phyloP scores from a whole-genome alignment of 345 rosid genomes.

The Hirschfeldia incana region DNA sequence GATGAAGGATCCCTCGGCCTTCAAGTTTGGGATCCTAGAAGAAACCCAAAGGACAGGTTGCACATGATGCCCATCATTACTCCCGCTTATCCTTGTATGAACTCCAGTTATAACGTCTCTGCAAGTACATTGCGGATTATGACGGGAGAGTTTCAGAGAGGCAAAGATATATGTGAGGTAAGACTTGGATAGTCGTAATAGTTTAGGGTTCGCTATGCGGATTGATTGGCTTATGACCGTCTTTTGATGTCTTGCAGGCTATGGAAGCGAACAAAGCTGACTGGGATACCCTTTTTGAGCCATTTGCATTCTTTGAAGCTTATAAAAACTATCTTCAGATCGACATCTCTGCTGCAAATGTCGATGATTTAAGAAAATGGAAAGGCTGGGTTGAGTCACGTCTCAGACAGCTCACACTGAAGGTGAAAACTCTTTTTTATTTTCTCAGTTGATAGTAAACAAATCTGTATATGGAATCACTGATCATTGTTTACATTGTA shows the following conservation, averaged over 20 bases:
- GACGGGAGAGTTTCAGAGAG: conserved; percentile 93
- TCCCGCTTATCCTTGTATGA: conserved; percentile 98
- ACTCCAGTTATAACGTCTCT: conserved; percentile 95
- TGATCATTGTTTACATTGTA: conserved; percentile 24
- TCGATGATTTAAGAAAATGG: conserved; percentile 84
- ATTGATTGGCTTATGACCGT: background rate
- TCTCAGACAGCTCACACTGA: conserved; percentile 86
- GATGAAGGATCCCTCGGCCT: conserved; percentile 90
- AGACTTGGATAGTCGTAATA: conserved; percentile 16
- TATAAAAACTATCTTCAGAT: conserved; percentile 91
- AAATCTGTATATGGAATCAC: background rate
- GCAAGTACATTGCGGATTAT: conserved; percentile 82
- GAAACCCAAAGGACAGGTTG: conserved; percentile 72
- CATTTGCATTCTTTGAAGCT: conserved; percentile 87
- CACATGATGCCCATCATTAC: conserved; percentile 98
- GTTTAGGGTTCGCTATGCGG: conserved; percentile 24
- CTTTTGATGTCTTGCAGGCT: conserved; percentile 59
- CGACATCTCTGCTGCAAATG: conserved; percentile 80
- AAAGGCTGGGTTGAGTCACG: conserved; percentile 99
- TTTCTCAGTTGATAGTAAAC: background rate
- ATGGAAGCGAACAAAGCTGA: conserved; percentile 79
- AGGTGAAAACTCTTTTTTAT: conserved; percentile 46
- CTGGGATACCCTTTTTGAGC: conserved; percentile 90
- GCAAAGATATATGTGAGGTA: conserved; percentile 94
- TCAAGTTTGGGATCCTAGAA: conserved; percentile 97